These are phyloP conservation scores for California macrophylla DNA, from an alignment of 441 rosid species.

Conservation along the genomic window DNA sequence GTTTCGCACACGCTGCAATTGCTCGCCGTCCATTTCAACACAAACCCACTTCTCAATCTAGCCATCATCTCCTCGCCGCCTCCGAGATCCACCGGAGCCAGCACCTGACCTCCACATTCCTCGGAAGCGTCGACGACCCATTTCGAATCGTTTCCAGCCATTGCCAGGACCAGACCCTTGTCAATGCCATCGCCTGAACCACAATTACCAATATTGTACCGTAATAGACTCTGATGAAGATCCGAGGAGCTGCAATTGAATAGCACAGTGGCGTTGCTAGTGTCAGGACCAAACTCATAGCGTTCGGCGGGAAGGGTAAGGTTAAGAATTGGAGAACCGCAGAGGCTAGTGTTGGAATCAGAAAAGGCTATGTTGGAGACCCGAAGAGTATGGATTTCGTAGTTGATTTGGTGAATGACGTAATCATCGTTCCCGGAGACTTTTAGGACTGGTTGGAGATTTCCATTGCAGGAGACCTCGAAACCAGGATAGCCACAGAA, in stretches of 20 bases:
- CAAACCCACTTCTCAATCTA: slow-evolving; percentile 24
- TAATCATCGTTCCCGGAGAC: slow-evolving; percentile 14
- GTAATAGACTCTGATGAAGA: background rate
- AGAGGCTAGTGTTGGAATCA: background rate
- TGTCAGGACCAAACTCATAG: slow-evolving; percentile 8
- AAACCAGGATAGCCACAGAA: slow-evolving; percentile 50
- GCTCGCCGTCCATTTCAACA: slow-evolving; percentile 37
- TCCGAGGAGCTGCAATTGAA: slow-evolving; percentile 25
- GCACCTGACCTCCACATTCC: slow-evolving; percentile 16
- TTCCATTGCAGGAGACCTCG: slow-evolving; percentile 24
- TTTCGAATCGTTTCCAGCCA: slow-evolving; percentile 17
- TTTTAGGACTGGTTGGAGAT: slow-evolving; percentile 21
- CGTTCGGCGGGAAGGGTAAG: slow-evolving; percentile 14
- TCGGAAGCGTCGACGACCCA: slow-evolving; percentile 11
- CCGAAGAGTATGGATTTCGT: slow-evolving; percentile 27
- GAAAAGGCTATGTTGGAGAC: slow-evolving; percentile 23
- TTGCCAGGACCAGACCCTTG: slow-evolving; percentile 14
- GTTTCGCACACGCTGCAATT: slow-evolving; percentile 27
- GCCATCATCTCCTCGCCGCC: slow-evolving; percentile 2
- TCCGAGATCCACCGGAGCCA: slow-evolving; percentile 24
- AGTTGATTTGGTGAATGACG: slow-evolving; percentile 22
- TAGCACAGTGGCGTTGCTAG: slow-evolving; percentile 14
- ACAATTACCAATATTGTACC: slow-evolving; percentile 12
- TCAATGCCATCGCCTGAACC: background rate
- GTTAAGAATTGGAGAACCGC: slow-evolving; percentile 23